A percentile compares a stretch with the other conserved stretches of the same genome.
phyloP scores from a whole-genome alignment of 768 basidiomycete genomes.

The Xerocomus spinulosus region DNA sequence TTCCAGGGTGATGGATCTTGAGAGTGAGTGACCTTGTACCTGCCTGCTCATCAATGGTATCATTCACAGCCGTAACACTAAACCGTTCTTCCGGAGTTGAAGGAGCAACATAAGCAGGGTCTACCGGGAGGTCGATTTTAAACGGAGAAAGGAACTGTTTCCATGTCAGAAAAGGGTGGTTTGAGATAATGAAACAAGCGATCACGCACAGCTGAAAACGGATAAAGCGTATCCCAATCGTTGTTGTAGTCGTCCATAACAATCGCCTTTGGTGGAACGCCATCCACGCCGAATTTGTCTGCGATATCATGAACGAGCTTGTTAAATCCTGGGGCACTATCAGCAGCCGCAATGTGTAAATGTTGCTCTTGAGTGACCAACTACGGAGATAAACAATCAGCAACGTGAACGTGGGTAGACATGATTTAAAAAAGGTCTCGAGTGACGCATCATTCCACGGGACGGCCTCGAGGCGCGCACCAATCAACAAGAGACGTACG shows the following conservation, averaged over 20 bases:
- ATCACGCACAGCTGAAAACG: slow-evolving; percentile 62
- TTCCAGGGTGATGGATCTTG: slow-evolving; percentile 67
- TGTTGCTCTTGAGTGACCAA: slow-evolving; percentile 67
- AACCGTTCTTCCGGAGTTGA: slow-evolving; percentile 43
- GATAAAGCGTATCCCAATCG: slow-evolving; percentile 87
- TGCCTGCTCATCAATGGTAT: slow-evolving; percentile 47
- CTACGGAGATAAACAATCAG: slow-evolving; percentile 34
- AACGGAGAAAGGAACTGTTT: slow-evolving; percentile 80
- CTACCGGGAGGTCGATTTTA: slow-evolving; percentile 61
- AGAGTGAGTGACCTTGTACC: slow-evolving; percentile 68
- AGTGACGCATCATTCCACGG: background rate
- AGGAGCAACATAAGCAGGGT: slow-evolving; percentile 46
- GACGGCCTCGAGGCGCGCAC: too few species aligned
- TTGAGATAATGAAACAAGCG: background rate
- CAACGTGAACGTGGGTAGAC: background rate
- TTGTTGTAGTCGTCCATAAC: slow-evolving; percentile 71
- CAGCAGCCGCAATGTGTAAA: slow-evolving; percentile 77
- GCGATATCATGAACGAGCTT: slow-evolving; percentile 59
- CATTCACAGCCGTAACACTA: slow-evolving; percentile 53
- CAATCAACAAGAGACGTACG: too few species aligned
- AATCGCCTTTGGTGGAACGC: slow-evolving; percentile 39
- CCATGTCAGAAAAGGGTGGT: background rate
- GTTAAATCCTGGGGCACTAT: slow-evolving; percentile 74
- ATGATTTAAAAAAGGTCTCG: too few species aligned
- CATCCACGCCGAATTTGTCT: slow-evolving; percentile 48